Evolutionary conservation across 179 eudicot species (phyloP).

Genomic region (Heliamphora pulchella): DNA sequence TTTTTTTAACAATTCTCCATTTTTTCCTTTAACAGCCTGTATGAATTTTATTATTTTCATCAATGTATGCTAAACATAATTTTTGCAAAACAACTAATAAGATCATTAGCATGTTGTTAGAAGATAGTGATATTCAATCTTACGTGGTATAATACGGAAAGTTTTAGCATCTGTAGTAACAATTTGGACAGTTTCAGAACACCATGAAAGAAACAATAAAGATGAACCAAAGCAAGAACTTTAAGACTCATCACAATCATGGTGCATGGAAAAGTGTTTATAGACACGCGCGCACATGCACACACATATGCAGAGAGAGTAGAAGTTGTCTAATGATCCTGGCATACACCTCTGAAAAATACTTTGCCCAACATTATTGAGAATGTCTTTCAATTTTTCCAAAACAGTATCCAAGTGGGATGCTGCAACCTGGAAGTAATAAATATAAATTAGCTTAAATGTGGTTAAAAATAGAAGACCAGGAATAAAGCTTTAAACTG

Average conservation of each 20-base stretch:
- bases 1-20: not conserved
- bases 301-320: not conserved
- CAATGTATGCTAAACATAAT: not conserved
- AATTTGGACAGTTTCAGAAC: not conserved
- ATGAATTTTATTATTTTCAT: not conserved
- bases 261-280: not conserved
- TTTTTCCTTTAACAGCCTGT: not conserved
- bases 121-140: not conserved
- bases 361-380: constrained; percentile 81
- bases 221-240: not conserved
- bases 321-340: not conserved
- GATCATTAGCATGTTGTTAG: not conserved
- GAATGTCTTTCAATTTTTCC: constrained; percentile 83
- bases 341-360: constrained; percentile 58
- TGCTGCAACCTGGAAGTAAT: constrained; percentile 73
- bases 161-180: not conserved
- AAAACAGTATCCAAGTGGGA: constrained; percentile 95
- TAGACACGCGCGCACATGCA: not conserved
- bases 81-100: not conserved
- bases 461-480: constrained; percentile 4
- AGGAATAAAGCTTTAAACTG: not conserved
- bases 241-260: not conserved
- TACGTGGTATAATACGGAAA: not conserved
- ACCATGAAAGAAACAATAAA: not conserved
- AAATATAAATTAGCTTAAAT: constrained; percentile 9